Evolutionary conservation across 148 eudicot genomes (phyloP), one percentile per base, ranked within the genome.

Genomic region (Camellia sinensis): DNA sequence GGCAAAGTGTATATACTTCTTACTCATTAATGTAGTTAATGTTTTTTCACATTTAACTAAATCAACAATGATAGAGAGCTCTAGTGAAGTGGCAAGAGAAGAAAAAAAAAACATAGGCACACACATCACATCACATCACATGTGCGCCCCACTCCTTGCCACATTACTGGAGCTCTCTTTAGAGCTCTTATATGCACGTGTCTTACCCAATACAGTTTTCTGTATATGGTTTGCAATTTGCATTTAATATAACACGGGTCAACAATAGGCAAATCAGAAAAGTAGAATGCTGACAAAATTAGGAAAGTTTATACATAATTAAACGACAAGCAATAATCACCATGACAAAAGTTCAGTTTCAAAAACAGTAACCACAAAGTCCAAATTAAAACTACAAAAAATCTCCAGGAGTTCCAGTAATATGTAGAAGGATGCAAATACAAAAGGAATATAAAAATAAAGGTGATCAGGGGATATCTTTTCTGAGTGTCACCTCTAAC

Each of bases 401-500:
- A 19, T 70, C 59, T 19, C 53, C 64, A 82, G 62, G 45, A 56
- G 29, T 63, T 82, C 43, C 69, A 62, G 70, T 50, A 76, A 64
- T 22, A 62, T 56, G 62, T 62, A 65, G 19, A 61, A 64, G 50
- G 40, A 82, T 74, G 50, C 9, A 46, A 44, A 59, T 50, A 19
- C 9, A 45, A 73, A 63, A 62, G 43, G 7, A 44, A 19, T 6
- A 57, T 68, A 44, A 48, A 3, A 48, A 2, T n/a, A 64, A 50
- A 72, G 7, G 41, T 72, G 7, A 50, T 11, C 43, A 43, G n/a
- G 69, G 12, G 6, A 18, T 63, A 44, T 45, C 9, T 2, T 9
- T 41, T 80, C 73, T 57, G 29, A 81, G 29, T 43, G 62, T 84
- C 88, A 97, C 99, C 99, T 94, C 92, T 86, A 97, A 86, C 83